Base-by-base conservation (phyloP, 1,284 basidiomycete genomes). In the Ustilago sp. region DNA sequence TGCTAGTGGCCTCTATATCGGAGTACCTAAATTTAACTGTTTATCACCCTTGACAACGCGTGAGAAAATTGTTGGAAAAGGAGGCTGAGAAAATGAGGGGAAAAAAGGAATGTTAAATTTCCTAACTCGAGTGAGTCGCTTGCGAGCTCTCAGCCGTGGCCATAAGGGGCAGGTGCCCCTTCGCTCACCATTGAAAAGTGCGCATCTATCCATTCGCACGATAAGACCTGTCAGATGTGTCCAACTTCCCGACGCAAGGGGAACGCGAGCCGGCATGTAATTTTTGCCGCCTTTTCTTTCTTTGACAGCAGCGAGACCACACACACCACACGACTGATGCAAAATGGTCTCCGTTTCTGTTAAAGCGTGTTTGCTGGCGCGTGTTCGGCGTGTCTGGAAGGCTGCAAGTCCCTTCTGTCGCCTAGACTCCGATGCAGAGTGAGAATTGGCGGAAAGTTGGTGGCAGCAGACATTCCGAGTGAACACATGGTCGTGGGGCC, bases 351-450 rank as follows among this genome's bases (percentile, higher is more conserved):
- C n/a, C 3, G n/a, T 35, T 8, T 35, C n/a, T 3, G 17, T 53
- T 17, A 28, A 52, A 52, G 34, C 45, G 45, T 39, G 38, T 53
- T n/a, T 53, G 51, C 32, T 35, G 51, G 51, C 35, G 51, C 35
- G 8, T 53, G 51, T 36, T 53, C 28, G 48, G 48, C 31, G 48
- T 50, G 28, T 50, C 48, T 50, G 23, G 12, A 50, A 31, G n/a
- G 9, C 23, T 50, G 48, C 48, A 50, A 28, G 3, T 31, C 6
- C 47, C 6, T 50, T 11, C 15, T 31, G 23, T 53, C 51, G 34
- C 51, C 51, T 32, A 53, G 4, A 50, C 51, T 53, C 51, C 51
- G 51, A 53, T 31, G 51, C 32, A 34, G 35, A 50, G n/a, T 43
- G 39, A 41, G 39, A 15, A 41, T 47, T 23, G 45, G 19, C 45